Percentiles rank a stretch among this genome's conserved stretches.
Conservation (phyloP, 768 basidiomycete species). For the Rhodosporidiobolus odoratus region DNA sequence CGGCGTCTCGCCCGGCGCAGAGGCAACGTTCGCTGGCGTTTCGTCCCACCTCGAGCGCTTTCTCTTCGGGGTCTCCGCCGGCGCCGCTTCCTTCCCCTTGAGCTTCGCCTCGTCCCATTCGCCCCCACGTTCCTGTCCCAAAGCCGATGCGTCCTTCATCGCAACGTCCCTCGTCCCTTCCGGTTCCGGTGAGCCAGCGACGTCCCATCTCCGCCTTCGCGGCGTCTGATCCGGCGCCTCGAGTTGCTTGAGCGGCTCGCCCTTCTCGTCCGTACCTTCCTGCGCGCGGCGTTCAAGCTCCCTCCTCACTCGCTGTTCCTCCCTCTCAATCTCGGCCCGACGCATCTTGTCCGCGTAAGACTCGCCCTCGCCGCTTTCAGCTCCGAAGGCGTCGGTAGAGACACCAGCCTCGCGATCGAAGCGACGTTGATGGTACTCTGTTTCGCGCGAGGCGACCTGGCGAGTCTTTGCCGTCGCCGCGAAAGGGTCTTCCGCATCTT, state of each 20-base stretch:
- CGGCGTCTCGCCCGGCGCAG: conserved; percentile 59
- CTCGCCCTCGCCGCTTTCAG: conserved; percentile 63
- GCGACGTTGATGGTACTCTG: conserved; percentile 87
- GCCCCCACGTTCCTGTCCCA: conserved; percentile 57
- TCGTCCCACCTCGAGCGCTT: conserved; percentile 96
- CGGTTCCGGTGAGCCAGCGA: conserved; percentile 44
- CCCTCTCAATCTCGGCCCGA: conserved; percentile 79
- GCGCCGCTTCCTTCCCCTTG: conserved; percentile 60
- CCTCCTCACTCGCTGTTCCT: conserved; percentile 72
- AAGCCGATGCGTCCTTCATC: conserved; percentile 62
- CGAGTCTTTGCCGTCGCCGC: conserved; percentile 87
- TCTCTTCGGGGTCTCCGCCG: conserved; percentile 68
- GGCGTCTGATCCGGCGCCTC: conserved; percentile 68
- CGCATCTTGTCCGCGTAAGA: conserved; percentile 92
- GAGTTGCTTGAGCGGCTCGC: conserved; percentile 62
- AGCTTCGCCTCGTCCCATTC: conserved; percentile 52
- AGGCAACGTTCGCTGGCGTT: conserved; percentile 62
- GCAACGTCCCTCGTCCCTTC: conserved; percentile 47
- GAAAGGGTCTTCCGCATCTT: conserved; percentile 64
- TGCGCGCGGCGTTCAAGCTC: conserved; percentile 86
- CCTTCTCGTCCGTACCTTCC: conserved; percentile 52
- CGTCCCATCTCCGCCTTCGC: conserved; percentile 75
- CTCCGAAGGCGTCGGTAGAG: conserved; percentile 51
- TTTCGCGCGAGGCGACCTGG: conserved; percentile 88
- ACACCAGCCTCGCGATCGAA: conserved; percentile 74